Evolutionary conservation across 495 filamentous ascomycete genomes (phyloP).

Genomic region (Neohortaea acidophila): DNA sequence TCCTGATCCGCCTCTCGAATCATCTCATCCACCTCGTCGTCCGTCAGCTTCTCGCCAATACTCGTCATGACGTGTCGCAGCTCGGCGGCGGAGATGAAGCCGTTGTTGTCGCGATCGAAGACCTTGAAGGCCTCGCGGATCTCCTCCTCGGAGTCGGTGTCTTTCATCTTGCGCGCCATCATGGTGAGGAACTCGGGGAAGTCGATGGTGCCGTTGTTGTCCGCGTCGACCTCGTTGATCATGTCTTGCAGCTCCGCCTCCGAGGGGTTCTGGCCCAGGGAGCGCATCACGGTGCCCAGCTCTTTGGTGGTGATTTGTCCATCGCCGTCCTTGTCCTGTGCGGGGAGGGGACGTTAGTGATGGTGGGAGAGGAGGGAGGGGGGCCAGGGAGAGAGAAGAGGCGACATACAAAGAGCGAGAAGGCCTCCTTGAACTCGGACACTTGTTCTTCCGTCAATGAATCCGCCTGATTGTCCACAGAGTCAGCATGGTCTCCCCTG

Average conservation of each 20-base stretch:
- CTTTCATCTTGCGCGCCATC: slow-evolving; percentile 99
- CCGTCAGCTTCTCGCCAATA: slow-evolving; percentile 97
- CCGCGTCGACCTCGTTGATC: slow-evolving; percentile 99
- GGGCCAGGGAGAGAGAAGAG: too few relatives aligned
- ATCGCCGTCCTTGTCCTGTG: slow-evolving; percentile 98
- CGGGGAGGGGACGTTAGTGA: background rate
- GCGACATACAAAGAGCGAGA: slow-evolving; percentile 93
- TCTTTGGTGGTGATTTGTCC: slow-evolving; percentile 99
- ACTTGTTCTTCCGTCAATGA: slow-evolving; percentile 94
- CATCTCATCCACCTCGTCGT: slow-evolving; percentile 99
- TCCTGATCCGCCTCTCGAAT: slow-evolving; percentile 98
- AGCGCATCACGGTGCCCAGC: slow-evolving; percentile 97
- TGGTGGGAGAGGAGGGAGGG: background rate
- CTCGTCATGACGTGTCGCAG: slow-evolving; percentile 98
- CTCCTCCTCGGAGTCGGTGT: slow-evolving; percentile 98
- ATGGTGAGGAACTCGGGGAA: slow-evolving; percentile 99
- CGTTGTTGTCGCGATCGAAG: slow-evolving; percentile 98
- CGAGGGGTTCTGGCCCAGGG: slow-evolving; percentile 97
- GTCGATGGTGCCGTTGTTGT: slow-evolving; percentile 99
- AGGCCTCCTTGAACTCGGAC: slow-evolving; percentile 99
- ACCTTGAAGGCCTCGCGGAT: slow-evolving; percentile 94
- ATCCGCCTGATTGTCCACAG: too few relatives aligned
- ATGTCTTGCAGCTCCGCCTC: slow-evolving; percentile 98
- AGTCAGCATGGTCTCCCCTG: too few relatives aligned
- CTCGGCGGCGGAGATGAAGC: slow-evolving; percentile 95